These are phyloP conservation scores for Zygosaccharomyces bisporus DNA, from an alignment of 805 yeast genomes.

Conservation along the genomic window DNA sequence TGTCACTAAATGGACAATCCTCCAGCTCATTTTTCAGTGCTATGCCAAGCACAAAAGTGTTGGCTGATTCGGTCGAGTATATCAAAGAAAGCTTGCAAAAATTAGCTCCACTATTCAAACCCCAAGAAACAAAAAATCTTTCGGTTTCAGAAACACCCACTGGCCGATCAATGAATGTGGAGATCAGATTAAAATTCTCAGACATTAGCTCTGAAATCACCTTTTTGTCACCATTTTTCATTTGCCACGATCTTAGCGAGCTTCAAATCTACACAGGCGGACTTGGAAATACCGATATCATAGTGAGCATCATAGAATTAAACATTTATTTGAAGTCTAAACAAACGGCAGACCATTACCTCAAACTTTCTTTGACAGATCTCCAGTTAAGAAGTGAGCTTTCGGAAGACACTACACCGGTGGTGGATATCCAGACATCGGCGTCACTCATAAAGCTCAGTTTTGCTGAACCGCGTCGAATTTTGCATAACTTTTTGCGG, in stretches of 20 bases:
- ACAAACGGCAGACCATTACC: conserved; percentile 29
- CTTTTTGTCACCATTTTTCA: conserved; percentile 25
- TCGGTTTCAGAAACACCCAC: neutral
- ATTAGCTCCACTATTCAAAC: neutral
- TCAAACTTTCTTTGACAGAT: conserved; percentile 27
- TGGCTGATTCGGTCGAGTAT: conserved; percentile 17
- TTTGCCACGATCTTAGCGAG: conserved; percentile 25
- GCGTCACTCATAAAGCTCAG: conserved; percentile 28
- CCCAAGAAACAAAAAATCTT: conserved; percentile 5
- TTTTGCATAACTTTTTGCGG: conserved; percentile 24
- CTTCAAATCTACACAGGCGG: conserved; percentile 21
- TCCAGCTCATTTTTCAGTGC: conserved; percentile 23
- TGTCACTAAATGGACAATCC: conserved; percentile 20
- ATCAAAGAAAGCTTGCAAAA: conserved; percentile 11
- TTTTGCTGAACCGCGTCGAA: conserved; percentile 29
- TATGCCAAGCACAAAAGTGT: conserved; percentile 20
- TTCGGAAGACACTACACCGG: conserved; percentile 10
- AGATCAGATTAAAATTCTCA: conserved; percentile 13
- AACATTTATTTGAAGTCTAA: conserved; percentile 27
- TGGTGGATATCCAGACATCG: conserved; percentile 13
- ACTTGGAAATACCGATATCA: conserved; percentile 16
- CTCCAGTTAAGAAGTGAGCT: conserved; percentile 16
- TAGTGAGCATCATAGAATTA: conserved; percentile 24
- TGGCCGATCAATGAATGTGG: conserved; percentile 1
- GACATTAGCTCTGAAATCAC: conserved; percentile 28